Base-by-base conservation (phyloP, 2,329 filamentous ascomycete genomes). In the Pseudophaeomoniella oleicola region DNA sequence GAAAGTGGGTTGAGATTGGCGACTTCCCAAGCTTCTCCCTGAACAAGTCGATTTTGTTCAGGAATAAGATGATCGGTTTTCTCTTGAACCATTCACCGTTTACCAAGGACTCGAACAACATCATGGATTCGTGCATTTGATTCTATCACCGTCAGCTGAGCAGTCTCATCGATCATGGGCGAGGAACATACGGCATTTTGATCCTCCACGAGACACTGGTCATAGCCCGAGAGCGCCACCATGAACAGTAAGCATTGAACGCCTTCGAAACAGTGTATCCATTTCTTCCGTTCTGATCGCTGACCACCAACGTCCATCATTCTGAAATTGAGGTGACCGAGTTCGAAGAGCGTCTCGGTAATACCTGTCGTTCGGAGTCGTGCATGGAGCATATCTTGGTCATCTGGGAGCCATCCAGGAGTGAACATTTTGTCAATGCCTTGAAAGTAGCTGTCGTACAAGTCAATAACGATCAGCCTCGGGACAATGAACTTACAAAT, bases 221-320 rank as follows among this genome's bases (percentile, higher is more conserved):
- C 88, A 57, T 94, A 96, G 41, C 88, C 88, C 45, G 86, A 94
- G 49, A 96, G 87, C 34, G 88, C 87, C 36, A 94, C 88, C 46
- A 96, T 72, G 62, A 96, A 96, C 30, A 96, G 67, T 37, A 96
- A 69, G 47, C 84, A 87, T 52, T 90, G 86, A 43, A 94, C 86
- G 45, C 90, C 90, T 57, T 94, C 86, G 55, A 94, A 94, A 54
- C 86, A 90, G 57, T 94, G 86, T 44, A 94, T 93, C 87, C 87
- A 94, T 75, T 94, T 94, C 81, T 94, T 94, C 57, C 87, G 79
- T 64, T 94, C 87, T 4, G 85, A 94, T 58, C 87, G 76, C 63
- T 94, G 87, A 46, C 87, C 88, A 71, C 87, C 87, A 32, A 94
- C 87, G 53, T 94, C 87, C 63, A 94, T 94, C 87, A 94, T 94